These are phyloP conservation scores for Rhizophagus clarus DNA, from an alignment of 192 early-diverging fungal species.

Conservation along the genomic window DNA sequence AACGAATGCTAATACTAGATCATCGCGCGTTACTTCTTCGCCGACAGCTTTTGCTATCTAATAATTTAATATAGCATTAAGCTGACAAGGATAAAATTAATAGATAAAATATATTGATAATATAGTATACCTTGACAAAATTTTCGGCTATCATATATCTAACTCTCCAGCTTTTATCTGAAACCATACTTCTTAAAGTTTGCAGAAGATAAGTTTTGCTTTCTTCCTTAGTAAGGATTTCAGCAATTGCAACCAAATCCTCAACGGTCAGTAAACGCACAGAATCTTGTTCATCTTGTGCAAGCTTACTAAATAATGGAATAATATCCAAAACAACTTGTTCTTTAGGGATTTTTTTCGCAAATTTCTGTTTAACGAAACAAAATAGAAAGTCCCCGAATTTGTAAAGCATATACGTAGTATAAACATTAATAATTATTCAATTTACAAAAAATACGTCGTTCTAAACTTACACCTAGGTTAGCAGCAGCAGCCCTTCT, in stretches of 20 bases:
- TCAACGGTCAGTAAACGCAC: slow-evolving; percentile 95
- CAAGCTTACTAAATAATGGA: slow-evolving; percentile 83
- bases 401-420: too few species aligned
- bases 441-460: not conserved
- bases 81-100: slow-evolving; percentile 4
- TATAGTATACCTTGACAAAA: slow-evolving; percentile 78
- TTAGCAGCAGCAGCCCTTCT: slow-evolving; percentile 90
- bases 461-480: slow-evolving; percentile 56
- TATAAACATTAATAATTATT: not conserved
- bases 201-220: slow-evolving; percentile 74
- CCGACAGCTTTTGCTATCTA: slow-evolving; percentile 85
- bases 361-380: slow-evolving; percentile 57
- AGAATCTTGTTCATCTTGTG: slow-evolving; percentile 92
- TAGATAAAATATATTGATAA: not conserved
- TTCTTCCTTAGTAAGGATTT: slow-evolving; percentile 75
- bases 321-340: slow-evolving; percentile 85
- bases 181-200: slow-evolving; percentile 74
- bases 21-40: slow-evolving; percentile 76
- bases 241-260: slow-evolving; percentile 85
- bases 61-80: not conserved
- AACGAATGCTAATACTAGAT: slow-evolving; percentile 86
- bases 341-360: slow-evolving; percentile 70
- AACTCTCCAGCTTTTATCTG: slow-evolving; percentile 98
- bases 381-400: not conserved
- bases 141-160: slow-evolving; percentile 99